Percentiles rank a stretch among this genome's conserved stretches.
phyloP scores from a whole-genome alignment of 2,329 filamentous ascomycete species.

The Aspergillus intermedius region DNA sequence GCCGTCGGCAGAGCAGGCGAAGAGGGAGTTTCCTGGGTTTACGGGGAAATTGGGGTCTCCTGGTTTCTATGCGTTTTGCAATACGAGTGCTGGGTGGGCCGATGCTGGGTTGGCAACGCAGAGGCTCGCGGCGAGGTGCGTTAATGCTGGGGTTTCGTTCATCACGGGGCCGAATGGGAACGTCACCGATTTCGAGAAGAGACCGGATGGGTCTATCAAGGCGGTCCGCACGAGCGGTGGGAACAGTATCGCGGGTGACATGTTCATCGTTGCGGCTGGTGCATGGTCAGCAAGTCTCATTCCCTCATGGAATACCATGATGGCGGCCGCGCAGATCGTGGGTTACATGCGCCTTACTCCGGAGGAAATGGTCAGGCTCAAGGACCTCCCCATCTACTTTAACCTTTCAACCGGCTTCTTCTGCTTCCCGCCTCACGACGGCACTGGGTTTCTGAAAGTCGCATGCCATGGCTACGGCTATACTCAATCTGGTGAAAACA shows the following conservation, averaged over 20 bases:
- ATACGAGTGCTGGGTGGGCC: slow-evolving; percentile 23
- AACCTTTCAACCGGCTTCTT: slow-evolving; percentile 43
- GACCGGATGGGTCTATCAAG: slow-evolving; percentile 36
- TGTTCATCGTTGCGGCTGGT: slow-evolving; percentile 71
- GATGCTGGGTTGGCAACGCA: slow-evolving; percentile 19
- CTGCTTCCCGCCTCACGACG: slow-evolving; percentile 38
- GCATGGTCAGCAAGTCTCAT: slow-evolving; percentile 74
- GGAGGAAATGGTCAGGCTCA: slow-evolving; percentile 58
- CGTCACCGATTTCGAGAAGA: slow-evolving; percentile 30
- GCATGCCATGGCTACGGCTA: slow-evolving; percentile 64
- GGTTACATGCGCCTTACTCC: slow-evolving; percentile 66
- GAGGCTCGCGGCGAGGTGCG: slow-evolving; percentile 16
- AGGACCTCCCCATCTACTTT: slow-evolving; percentile 56
- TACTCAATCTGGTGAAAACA: slow-evolving; percentile 14
- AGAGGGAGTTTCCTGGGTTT: slow-evolving; percentile 15
- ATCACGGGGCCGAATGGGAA: slow-evolving; percentile 22
- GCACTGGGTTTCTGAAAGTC: slow-evolving; percentile 48
- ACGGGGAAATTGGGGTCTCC: slow-evolving; percentile 12
- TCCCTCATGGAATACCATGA: slow-evolving; percentile 64
- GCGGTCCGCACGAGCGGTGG: slow-evolving; percentile 52
- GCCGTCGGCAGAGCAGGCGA: slow-evolving; percentile 11
- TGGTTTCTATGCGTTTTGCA: slow-evolving; percentile 22
- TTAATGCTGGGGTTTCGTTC: slow-evolving; percentile 18
- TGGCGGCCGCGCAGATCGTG: slow-evolving; percentile 71
- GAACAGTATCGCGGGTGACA: slow-evolving; percentile 50